phyloP scores from a whole-genome alignment of 148 eudicot genomes.

The Rhododendron griersonianum region DNA sequence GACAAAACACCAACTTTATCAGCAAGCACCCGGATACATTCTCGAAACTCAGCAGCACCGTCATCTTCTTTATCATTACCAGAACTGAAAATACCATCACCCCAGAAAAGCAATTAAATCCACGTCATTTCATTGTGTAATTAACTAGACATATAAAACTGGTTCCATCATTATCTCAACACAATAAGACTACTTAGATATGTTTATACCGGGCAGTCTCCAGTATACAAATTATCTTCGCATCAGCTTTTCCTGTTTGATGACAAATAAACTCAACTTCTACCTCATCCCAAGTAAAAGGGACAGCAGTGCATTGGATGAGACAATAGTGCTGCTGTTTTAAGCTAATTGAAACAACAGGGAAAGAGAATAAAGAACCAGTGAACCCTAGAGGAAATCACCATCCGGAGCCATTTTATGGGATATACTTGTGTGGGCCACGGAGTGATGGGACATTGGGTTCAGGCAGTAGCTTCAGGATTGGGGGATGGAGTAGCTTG shows the following conservation, averaged over 20 bases:
- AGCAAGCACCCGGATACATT: constrained; percentile 70
- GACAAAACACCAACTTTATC: constrained; percentile 76
- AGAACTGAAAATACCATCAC: constrained; percentile 40
- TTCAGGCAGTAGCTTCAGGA: neutral
- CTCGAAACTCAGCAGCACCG: constrained; percentile 64
- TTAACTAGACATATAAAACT: neutral
- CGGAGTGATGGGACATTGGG: neutral
- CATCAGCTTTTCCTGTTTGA: neutral
- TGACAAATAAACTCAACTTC: neutral
- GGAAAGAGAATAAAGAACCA: neutral
- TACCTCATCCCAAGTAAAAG: neutral
- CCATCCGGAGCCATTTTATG: neutral
- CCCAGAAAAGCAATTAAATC: neutral
- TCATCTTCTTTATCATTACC: constrained; percentile 61
- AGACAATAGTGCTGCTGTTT: neutral
- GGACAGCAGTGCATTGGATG: neutral
- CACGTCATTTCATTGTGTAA: neutral
- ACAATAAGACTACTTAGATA: neutral
- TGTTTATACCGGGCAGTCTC: neutral
- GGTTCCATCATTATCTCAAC: neutral
- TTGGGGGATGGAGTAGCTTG: neutral
- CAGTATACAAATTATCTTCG: neutral
- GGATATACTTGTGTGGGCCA: neutral
- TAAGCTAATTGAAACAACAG: neutral
- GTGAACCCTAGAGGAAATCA: neutral